A percentile compares a stretch with the other conserved stretches of the same genome.
Conservation (phyloP, 805 yeast species). For the Kodamaea laetipori region DNA sequence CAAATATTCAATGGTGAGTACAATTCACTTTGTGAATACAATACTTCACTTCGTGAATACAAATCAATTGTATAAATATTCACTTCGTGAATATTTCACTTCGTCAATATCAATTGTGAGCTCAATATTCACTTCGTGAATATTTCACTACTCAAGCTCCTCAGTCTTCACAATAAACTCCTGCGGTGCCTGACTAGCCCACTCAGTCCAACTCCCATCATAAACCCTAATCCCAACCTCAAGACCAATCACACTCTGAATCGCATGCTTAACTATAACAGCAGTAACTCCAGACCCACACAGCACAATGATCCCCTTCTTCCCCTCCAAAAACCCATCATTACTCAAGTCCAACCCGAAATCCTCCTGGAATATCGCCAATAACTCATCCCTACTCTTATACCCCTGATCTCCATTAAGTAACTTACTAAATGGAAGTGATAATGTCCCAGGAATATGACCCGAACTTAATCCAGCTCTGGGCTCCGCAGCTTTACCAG, state of each 20-base stretch:
- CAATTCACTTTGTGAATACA: no score
- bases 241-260: slow-evolving; percentile 39
- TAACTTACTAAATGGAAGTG: slow-evolving; percentile 72
- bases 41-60: no score
- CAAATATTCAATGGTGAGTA: no score
- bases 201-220: slow-evolving; percentile 90
- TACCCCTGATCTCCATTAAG: slow-evolving; percentile 51
- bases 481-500: slow-evolving; percentile 85
- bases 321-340: slow-evolving; percentile 30
- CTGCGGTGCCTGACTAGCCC: slow-evolving; percentile 73
- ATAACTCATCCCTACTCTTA: slow-evolving; percentile 49
- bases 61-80: no score
- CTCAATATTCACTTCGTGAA: no score
- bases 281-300: slow-evolving; percentile 99
- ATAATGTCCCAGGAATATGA: slow-evolving; percentile 79
- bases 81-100: no score
- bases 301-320: slow-evolving; percentile 77
- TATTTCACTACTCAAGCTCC: no score
- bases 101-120: no score
- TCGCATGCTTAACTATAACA: slow-evolving; percentile 72
- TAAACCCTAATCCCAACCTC: slow-evolving; percentile 42
- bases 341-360: slow-evolving; percentile 34
- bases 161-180: slow-evolving; percentile 49
- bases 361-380: slow-evolving; percentile 43
- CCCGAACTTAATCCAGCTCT: slow-evolving; percentile 87